Conservation (phyloP, 176 grass and related monocot genomes). For the Oryza longistaminata region DNA sequence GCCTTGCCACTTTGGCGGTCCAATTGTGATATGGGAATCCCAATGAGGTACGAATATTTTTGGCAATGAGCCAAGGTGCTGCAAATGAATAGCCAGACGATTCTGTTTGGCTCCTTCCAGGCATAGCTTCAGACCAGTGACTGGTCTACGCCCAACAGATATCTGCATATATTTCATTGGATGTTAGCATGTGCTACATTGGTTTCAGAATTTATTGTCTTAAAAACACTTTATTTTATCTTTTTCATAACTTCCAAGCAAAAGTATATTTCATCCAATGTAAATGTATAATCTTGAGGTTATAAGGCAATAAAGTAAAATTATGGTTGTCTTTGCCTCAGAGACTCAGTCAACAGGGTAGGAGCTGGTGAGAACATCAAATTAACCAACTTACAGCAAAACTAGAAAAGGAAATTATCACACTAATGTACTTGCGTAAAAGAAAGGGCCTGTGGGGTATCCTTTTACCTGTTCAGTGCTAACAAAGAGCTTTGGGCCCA, state of each 20-base stretch:
- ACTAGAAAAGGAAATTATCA: not conserved
- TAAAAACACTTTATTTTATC: conserved; percentile 22
- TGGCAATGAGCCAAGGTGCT: conserved; percentile 84
- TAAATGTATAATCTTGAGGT: not conserved
- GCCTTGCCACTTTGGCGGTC: conserved; percentile 94
- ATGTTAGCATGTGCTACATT: conserved; percentile 28
- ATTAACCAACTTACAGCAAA: not conserved
- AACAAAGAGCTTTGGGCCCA: conserved; percentile 88
- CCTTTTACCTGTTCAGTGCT: conserved; percentile 96
- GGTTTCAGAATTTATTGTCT: not conserved
- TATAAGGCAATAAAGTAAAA: not conserved
- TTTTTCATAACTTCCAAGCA: not conserved
- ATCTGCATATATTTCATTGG: conserved; percentile 59
- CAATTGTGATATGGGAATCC: conserved; percentile 89
- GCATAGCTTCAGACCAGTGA: conserved; percentile 74
- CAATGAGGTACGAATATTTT: conserved; percentile 95
- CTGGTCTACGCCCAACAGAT: conserved; percentile 89
- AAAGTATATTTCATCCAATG: not conserved
- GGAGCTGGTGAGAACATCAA: conserved; percentile 5
- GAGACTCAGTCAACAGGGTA: not conserved
- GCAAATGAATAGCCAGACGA: conserved; percentile 81
- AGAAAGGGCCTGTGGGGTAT: not conserved
- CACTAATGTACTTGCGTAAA: not conserved
- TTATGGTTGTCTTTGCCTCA: conserved; percentile 7
- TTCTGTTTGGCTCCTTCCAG: conserved; percentile 93